A percentile compares a stretch with the other conserved stretches of the same genome.
Evolutionary conservation across 768 basidiomycete genomes (phyloP).

Genomic region (Russula abietina): DNA sequence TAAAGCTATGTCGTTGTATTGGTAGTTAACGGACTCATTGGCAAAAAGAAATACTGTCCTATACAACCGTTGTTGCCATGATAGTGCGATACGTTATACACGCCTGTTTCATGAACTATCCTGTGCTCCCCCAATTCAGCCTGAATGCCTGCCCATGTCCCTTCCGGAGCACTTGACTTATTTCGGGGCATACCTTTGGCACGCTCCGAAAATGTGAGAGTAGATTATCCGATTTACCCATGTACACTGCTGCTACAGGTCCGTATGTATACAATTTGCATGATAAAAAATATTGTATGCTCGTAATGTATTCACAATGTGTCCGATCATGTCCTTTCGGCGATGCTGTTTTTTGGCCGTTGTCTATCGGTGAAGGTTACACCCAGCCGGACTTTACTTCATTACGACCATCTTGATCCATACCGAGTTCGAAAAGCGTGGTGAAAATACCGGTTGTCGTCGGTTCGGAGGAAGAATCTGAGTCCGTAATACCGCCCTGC

Average conservation of each 20-base stretch:
- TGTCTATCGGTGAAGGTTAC: too few relatives aligned
- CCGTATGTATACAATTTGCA: not conserved
- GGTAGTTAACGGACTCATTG: constrained; percentile 5
- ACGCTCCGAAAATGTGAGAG: too few relatives aligned
- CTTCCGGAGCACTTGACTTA: too few relatives aligned
- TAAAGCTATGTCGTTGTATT: constrained; percentile 12
- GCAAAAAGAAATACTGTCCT: not conserved
- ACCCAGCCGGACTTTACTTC: not conserved
- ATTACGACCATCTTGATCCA: not conserved
- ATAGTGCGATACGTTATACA: constrained; percentile 10
- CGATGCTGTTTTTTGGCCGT: not conserved
- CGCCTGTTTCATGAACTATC: constrained; percentile 12
- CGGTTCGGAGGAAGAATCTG: not conserved
- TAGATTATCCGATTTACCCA: not conserved
- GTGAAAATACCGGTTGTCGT: constrained; percentile 27
- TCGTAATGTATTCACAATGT: not conserved
- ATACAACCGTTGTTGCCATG: constrained; percentile 7
- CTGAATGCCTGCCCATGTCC: too few relatives aligned
- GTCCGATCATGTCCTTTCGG: not conserved
- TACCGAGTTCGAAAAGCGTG: constrained; percentile 19
- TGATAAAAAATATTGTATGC: not conserved
- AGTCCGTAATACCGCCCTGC: not conserved
- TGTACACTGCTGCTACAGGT: not conserved
- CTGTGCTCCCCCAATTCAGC: not conserved
- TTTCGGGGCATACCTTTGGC: too few relatives aligned